Evolutionary conservation across 345 rosid genomes (phyloP), one percentile per base, ranked within the genome.

Genomic region (Gossypium bickii): DNA sequence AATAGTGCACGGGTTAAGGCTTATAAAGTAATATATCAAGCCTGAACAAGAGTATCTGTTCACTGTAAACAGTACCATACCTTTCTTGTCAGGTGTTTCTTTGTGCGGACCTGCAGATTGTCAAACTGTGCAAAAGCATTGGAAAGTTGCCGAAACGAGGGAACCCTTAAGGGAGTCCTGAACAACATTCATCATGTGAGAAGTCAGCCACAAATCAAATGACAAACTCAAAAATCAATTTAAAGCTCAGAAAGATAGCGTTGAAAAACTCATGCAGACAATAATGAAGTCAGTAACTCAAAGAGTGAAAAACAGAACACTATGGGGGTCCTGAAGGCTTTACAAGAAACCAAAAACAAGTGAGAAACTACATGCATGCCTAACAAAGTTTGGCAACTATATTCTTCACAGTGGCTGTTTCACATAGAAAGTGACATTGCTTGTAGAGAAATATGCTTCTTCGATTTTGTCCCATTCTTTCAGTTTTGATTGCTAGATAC

Each of bases 11-110:
- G 10, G 73, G 71, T 4, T 20, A 72, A 44, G 57, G 58, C 53
- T 62, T 20, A 38, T 17, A 52, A 55, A 45, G 56, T 41, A 20
- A 68, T 18, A 18, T 7, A 70, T 70, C 56, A 57, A 58, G 67
- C 61, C 69, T 7, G 71, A 41, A 76, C 49, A 22, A 25, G 12
- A 60, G 4, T 22, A 51, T 55, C 41, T 22, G 52, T 22, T 67
- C 25, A 66, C 8, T 58, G 15, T 71, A 20, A 65, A 17, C 68
- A 20, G 67, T 51, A 72, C 65, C n/a, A 27, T 29, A 93, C 99
- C 99, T 95, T 95, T 80, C 66, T 84, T 12, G 97, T 89, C 77
- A 93, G 80, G 53, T 97, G 96, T 77, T 93, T 93, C 84, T 84
- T 91, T 70, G 89, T 81, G 61, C 94, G 99, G 25, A 87, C 80